Evolutionary conservation across 1,139 yeast genomes (phyloP).

Genomic region (Scheffersomyces cryptocercus): DNA sequence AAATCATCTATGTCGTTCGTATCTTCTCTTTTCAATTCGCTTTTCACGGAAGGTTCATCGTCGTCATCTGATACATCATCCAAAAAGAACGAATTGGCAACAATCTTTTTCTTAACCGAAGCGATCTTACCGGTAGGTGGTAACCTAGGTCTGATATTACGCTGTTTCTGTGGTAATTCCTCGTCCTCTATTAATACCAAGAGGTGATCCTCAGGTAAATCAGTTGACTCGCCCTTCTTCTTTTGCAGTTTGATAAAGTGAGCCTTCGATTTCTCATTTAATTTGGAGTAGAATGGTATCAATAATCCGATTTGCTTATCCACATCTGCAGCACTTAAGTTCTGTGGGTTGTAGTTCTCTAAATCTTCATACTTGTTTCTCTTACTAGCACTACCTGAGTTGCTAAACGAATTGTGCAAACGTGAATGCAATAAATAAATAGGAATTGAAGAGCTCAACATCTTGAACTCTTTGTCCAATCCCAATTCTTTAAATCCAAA

Average conservation of each 20-base stretch:
- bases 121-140: conserved; percentile 94
- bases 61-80: conserved; percentile 21
- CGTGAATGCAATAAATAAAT: conserved; percentile 83
- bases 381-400: conserved; percentile 44
- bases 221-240: conserved; percentile 53
- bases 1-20: too few species aligned
- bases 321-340: conserved; percentile 52
- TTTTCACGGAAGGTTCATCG: neutral
- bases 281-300: conserved; percentile 55
- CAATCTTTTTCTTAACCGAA: conserved; percentile 62
- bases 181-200: conserved; percentile 71
- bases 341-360: conserved; percentile 49
- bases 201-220: conserved; percentile 42
- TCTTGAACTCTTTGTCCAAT: conserved; percentile 88
- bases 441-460: conserved; percentile 84
- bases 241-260: conserved; percentile 51
- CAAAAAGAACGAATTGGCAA: conserved; percentile 52
- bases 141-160: conserved; percentile 77
- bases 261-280: conserved; percentile 54
- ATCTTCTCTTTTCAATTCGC: too few species aligned
- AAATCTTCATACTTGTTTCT: conserved; percentile 64
- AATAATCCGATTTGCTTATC: conserved; percentile 59
- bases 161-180: conserved; percentile 75
- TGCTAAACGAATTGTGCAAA: conserved; percentile 53
- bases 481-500: conserved; percentile 96